Percentiles rank a stretch among this genome's conserved stretches.
phyloP scores from a whole-genome alignment of 257 asterid genomes.

The Rhazya stricta region DNA sequence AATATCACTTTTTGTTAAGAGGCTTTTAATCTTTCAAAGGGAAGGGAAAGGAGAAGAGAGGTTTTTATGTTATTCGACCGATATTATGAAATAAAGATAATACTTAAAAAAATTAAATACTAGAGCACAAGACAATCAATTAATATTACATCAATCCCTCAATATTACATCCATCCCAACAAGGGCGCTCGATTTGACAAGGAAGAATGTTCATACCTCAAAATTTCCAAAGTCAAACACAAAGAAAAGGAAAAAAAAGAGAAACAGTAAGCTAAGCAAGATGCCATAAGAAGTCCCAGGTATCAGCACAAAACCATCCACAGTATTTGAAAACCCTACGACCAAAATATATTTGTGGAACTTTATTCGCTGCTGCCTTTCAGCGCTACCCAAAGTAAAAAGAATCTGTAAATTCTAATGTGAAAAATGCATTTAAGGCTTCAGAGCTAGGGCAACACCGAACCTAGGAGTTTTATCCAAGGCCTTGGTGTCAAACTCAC shows the following conservation, averaged over 20 bases:
- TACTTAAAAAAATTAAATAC: neutral
- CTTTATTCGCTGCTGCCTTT: slow-evolving; percentile 35
- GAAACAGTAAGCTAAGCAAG: slow-evolving; percentile 2
- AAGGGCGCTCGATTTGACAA: slow-evolving; percentile 2
- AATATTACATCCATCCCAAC: neutral
- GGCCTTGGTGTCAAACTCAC: slow-evolving; percentile 76
- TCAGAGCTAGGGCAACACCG: slow-evolving; percentile 60
- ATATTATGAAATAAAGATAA: too few relatives aligned
- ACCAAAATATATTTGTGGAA: slow-evolving; percentile 24
- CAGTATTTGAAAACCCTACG: slow-evolving; percentile 17
- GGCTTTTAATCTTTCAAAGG: too few relatives aligned
- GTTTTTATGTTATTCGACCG: too few relatives aligned
- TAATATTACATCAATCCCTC: neutral
- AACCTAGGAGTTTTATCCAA: slow-evolving; percentile 74
- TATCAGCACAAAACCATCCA: slow-evolving; percentile 20
- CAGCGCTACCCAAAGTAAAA: slow-evolving; percentile 23
- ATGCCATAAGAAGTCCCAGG: slow-evolving; percentile 14
- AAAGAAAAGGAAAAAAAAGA: neutral
- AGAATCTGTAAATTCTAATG: slow-evolving; percentile 15
- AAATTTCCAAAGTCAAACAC: slow-evolving; percentile 3
- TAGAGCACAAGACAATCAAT: neutral
- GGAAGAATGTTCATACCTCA: neutral
- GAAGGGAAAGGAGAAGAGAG: too few relatives aligned
- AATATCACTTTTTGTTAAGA: too few relatives aligned
- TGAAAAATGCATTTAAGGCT: slow-evolving; percentile 35